Evolutionary conservation across 305 asterid species (phyloP).

Genomic region (Fraxinus baroniana): DNA sequence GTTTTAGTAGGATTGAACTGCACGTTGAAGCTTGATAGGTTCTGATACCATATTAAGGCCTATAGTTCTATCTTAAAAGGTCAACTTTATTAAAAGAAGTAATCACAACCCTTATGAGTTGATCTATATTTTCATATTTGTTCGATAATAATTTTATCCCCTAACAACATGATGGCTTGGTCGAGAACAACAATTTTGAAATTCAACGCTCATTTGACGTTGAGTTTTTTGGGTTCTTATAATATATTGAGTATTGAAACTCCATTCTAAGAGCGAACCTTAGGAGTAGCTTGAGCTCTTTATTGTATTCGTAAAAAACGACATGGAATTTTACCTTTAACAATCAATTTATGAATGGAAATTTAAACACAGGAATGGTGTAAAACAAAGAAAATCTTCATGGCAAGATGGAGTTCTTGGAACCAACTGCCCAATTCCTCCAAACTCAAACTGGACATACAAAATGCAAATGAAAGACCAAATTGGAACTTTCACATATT

Average conservation of each 20-base stretch:
- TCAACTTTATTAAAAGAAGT: too few relatives aligned
- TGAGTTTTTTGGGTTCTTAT: neutral
- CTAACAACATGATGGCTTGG: neutral
- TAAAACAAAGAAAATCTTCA: slow-evolving; percentile 65
- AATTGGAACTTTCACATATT: slow-evolving; percentile 67
- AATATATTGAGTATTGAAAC: neutral
- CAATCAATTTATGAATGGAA: neutral
- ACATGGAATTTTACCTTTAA: neutral
- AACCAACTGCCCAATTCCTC: slow-evolving; percentile 86
- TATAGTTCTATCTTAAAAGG: too few relatives aligned
- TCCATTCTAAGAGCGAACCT: neutral
- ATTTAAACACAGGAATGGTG: slow-evolving; percentile 52
- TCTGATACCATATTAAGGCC: too few relatives aligned
- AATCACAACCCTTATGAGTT: too few relatives aligned
- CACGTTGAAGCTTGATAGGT: too few relatives aligned
- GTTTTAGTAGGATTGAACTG: too few relatives aligned
- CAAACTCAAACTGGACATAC: slow-evolving; percentile 75
- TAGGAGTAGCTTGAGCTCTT: neutral
- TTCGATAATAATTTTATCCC: too few relatives aligned
- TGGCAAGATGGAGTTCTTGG: slow-evolving; percentile 95
- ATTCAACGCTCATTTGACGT: neutral
- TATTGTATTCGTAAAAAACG: neutral
- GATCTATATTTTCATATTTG: too few relatives aligned
- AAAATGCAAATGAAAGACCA: slow-evolving; percentile 84
- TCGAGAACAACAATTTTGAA: neutral